Evolutionary conservation across 1,284 basidiomycete species (phyloP).

Genomic region (Trametes sp.): DNA sequence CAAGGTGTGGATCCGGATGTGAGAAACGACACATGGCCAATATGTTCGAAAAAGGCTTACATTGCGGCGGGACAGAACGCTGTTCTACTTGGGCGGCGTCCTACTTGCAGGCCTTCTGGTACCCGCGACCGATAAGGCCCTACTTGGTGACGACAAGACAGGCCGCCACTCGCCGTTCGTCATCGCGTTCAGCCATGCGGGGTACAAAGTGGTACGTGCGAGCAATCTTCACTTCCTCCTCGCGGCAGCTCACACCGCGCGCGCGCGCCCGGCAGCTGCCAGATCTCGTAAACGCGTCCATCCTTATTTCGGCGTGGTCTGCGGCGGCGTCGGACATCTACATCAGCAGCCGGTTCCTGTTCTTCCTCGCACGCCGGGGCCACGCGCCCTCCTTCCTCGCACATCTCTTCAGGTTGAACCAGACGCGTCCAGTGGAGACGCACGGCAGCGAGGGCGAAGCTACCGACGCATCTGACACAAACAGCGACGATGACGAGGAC

Average conservation of each 20-base stretch:
- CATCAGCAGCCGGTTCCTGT: constrained; percentile 58
- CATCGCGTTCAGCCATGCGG: constrained; percentile 51
- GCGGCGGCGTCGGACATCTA: constrained; percentile 61
- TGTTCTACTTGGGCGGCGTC: constrained; percentile 42
- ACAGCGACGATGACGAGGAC: constrained; percentile 19
- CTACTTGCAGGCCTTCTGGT: constrained; percentile 61
- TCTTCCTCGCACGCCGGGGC: constrained; percentile 53
- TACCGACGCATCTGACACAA: constrained; percentile 15
- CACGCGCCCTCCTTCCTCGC: constrained; percentile 50
- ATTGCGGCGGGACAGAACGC: constrained; percentile 25
- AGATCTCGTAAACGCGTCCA: constrained; percentile 47
- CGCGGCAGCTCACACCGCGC: background rate
- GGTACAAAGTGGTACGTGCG: constrained; percentile 46
- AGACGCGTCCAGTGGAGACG: background rate
- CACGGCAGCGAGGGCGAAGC: constrained; percentile 11
- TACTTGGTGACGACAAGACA: constrained; percentile 45
- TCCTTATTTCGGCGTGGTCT: constrained; percentile 59
- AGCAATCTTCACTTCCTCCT: background rate
- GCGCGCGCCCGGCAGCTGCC: constrained; percentile 52
- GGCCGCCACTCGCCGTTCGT: constrained; percentile 57
- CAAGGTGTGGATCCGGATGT: constrained; percentile 64
- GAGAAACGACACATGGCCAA: constrained; percentile 15
- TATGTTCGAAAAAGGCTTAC: background rate
- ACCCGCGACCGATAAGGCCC: constrained; percentile 48
- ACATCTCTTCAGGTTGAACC: constrained; percentile 33